These are phyloP conservation scores for Chytridium lagenaria DNA, from an alignment of 371 early-diverging fungal species.

Conservation along the genomic window DNA sequence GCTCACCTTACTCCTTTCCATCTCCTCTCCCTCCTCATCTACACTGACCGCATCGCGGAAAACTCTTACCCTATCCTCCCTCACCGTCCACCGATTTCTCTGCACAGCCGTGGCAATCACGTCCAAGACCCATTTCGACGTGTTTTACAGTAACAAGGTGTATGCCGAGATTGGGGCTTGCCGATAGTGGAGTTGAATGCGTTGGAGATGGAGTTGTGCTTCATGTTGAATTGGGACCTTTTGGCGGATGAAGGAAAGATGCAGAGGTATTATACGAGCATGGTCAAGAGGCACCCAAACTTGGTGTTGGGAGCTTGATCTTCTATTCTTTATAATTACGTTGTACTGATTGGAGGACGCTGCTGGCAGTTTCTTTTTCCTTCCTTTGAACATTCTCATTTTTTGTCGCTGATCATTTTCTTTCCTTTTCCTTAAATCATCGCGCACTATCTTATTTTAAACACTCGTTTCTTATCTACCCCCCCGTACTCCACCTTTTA, in stretches of 20 bases:
- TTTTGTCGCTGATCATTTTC: too few relatives aligned
- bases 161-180: background rate
- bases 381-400: too few relatives aligned
- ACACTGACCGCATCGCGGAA: conserved; percentile 77
- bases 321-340: too few relatives aligned
- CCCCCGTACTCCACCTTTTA: too few relatives aligned
- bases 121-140: conserved; percentile 58
- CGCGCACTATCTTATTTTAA: too few relatives aligned
- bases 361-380: too few relatives aligned
- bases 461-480: too few relatives aligned
- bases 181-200: background rate
- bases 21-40: conserved; percentile 80
- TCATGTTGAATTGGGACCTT: background rate
- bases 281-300: background rate
- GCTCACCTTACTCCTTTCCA: conserved; percentile 82
- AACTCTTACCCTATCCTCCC: conserved; percentile 72
- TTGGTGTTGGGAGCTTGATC: too few relatives aligned
- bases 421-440: too few relatives aligned
- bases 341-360: too few relatives aligned
- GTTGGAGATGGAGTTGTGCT: background rate
- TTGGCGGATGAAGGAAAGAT: background rate
- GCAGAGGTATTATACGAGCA: background rate
- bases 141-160: background rate
- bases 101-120: conserved; percentile 86
- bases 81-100: conserved; percentile 91